Percentiles rank a stretch among this genome's conserved stretches.
These are phyloP conservation scores for Microbotryum saponariae DNA, from an alignment of 1,284 basidiomycete genomes.

Conservation along the genomic window DNA sequence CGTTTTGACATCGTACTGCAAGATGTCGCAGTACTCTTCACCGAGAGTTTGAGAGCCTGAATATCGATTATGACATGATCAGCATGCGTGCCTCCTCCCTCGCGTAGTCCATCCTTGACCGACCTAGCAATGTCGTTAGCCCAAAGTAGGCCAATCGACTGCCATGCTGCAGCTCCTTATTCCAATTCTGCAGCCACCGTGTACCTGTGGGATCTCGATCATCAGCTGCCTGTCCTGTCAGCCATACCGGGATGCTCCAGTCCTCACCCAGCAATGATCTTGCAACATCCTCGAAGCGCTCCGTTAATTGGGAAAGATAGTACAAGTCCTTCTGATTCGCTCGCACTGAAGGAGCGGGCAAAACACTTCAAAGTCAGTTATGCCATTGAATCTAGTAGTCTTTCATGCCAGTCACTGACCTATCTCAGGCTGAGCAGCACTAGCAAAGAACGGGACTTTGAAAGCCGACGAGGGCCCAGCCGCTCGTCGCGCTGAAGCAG, in stretches of 20 bases:
- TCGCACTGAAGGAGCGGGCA: conserved; percentile 32
- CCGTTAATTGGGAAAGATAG: conserved; percentile 39
- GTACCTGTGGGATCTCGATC: conserved; percentile 27
- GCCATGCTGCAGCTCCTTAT: conserved; percentile 36
- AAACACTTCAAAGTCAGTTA: too few relatives aligned
- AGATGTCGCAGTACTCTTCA: conserved; percentile 43
- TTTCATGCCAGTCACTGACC: conserved; percentile 15
- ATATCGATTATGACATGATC: neutral
- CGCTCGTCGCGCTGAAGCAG: neutral
- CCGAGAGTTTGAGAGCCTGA: conserved; percentile 43
- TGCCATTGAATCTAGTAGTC: neutral
- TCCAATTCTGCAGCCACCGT: conserved; percentile 39
- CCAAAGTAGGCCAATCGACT: conserved; percentile 40
- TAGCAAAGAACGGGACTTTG: conserved; percentile 36
- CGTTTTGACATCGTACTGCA: conserved; percentile 36
- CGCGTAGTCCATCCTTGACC: neutral
- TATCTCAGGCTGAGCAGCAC: conserved; percentile 41
- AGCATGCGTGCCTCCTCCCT: neutral
- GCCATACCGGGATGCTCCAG: too few relatives aligned
- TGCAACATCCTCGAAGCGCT: conserved; percentile 39
- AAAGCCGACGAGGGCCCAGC: neutral
- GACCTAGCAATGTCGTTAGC: conserved; percentile 37
- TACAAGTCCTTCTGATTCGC: conserved; percentile 42
- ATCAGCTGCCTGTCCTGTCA: neutral
- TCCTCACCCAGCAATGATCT: conserved; percentile 36